Evolutionary conservation across 164 flowering plant genomes (phyloP), one percentile per base, ranked within the genome.

Genomic region (Annona cherimola): DNA sequence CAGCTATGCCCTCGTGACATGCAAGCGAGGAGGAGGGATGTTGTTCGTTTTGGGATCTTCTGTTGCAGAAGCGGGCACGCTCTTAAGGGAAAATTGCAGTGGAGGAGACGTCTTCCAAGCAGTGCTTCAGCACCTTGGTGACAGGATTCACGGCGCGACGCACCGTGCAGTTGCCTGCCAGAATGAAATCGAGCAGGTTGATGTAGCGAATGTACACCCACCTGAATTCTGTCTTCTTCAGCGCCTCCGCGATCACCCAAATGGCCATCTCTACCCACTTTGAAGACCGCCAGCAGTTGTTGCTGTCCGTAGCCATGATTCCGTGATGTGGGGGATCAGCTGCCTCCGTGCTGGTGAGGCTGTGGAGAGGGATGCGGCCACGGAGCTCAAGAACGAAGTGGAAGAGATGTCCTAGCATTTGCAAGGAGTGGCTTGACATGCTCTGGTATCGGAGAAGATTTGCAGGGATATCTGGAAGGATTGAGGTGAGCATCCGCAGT

Each of bases 181-280:
- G 80, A 44, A 95, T 96, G 40, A 89, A 93, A 81, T 95, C 98
- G 0, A 95, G 79, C 63, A 95, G 73, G 0, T 98, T 98, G 0
- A 98, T 95, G 76, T 95, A 97, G 0, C 99, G 97, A 42, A 95
- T 87, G 74, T 93, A 89, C 4, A 95, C 83, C 99, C 99, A 95
- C 61, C 85, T 79, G 43, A 76, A 81, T 44, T 86, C 86, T 2
- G 88, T 86, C 61, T 81, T 80, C 73, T 82, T 91, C 5, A 95
- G 71, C 39, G 95, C 84, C 45, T 93, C 94, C 3, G 93, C 82
- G 16, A 95, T 85, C 46, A 91, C 99, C 20, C 85, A 60, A 2
- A 26, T 26, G 35, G 35, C 35, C 35, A 26, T 26, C 35, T 26
- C 35, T 26, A 26, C 35, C 35, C 35, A 85, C 74, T 93, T 95